A percentile compares a stretch with the other conserved stretches of the same genome.
Evolutionary conservation across 2,329 filamentous ascomycete genomes (phyloP).

Genomic region (Stagonosporopsis vannaccii): DNA sequence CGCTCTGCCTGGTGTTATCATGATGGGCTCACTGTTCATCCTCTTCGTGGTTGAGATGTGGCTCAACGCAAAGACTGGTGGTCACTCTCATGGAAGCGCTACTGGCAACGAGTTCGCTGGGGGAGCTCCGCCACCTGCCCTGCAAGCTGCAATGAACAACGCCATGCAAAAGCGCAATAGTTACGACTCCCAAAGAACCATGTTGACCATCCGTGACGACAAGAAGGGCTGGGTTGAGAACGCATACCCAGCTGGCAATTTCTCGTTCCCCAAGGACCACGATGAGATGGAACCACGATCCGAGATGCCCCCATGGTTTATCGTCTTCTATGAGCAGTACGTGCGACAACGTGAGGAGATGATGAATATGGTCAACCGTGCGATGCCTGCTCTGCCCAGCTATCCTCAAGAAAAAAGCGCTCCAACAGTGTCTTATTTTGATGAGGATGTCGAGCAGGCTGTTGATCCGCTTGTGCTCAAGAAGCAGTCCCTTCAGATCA

Average conservation of each 20-base stretch:
- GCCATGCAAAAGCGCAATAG: conserved; percentile 40
- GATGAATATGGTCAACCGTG: conserved; percentile 60
- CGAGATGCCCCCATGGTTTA: conserved; percentile 68
- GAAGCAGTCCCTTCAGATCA: conserved; percentile 51
- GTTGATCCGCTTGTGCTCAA: conserved; percentile 50
- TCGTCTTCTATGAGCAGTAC: conserved; percentile 70
- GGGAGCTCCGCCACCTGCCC: conserved; percentile 26
- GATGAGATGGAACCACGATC: conserved; percentile 43
- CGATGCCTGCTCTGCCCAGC: conserved; percentile 41
- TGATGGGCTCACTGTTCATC: conserved; percentile 68
- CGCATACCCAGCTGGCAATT: conserved; percentile 39
- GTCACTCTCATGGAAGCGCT: conserved; percentile 66
- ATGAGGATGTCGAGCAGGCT: conserved; percentile 45
- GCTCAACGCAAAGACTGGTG: conserved; percentile 66
- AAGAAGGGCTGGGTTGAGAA: conserved; percentile 47
- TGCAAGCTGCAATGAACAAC: conserved; percentile 43
- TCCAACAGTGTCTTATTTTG: conserved; percentile 43
- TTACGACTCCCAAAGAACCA: conserved; percentile 48
- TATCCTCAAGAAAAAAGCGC: conserved; percentile 36
- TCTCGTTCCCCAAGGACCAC: conserved; percentile 37
- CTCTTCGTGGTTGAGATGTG: conserved; percentile 70
- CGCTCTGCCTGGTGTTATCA: conserved; percentile 69
- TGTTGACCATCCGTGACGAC: conserved; percentile 41
- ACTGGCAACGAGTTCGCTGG: conserved; percentile 53
- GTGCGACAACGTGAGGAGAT: conserved; percentile 67